These are phyloP conservation scores for Dittrichia graveolens DNA, from an alignment of 129 eudicot species.

Conservation along the genomic window DNA sequence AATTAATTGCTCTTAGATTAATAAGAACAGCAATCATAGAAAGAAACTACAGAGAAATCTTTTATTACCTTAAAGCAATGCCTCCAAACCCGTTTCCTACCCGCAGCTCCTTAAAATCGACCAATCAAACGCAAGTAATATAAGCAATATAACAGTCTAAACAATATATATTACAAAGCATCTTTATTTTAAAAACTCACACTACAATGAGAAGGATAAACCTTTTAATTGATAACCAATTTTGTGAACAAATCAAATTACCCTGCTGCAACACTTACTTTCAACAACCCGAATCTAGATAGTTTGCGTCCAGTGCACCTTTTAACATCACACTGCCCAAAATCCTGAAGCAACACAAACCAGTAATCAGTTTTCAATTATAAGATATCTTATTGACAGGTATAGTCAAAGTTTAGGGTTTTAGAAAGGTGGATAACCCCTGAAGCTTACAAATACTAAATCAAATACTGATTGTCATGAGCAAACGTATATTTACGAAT, in stretches of 20 bases:
- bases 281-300: slow-evolving; percentile 79
- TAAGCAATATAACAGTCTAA: neutral
- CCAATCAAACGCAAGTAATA: slow-evolving; percentile 17
- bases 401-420: slow-evolving; percentile 18
- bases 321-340: slow-evolving; percentile 98
- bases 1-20: neutral
- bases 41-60: neutral
- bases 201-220: neutral
- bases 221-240: neutral
- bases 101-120: slow-evolving; percentile 66
- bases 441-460: slow-evolving; percentile 16
- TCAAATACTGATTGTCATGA: neutral
- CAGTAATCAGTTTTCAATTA: slow-evolving; percentile 6
- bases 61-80: slow-evolving; percentile 69
- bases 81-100: slow-evolving; percentile 96
- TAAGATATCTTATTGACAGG: neutral
- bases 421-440: neutral
- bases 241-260: neutral
- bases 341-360: slow-evolving; percentile 62
- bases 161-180: neutral
- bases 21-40: neutral
- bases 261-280: slow-evolving; percentile 50
- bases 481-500: neutral
- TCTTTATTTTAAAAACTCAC: neutral
- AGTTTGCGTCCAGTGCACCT: slow-evolving; percentile 98